These are phyloP conservation scores for Zygosaccharomyces rouxii DNA, from an alignment of 805 yeast species.

Conservation along the genomic window DNA sequence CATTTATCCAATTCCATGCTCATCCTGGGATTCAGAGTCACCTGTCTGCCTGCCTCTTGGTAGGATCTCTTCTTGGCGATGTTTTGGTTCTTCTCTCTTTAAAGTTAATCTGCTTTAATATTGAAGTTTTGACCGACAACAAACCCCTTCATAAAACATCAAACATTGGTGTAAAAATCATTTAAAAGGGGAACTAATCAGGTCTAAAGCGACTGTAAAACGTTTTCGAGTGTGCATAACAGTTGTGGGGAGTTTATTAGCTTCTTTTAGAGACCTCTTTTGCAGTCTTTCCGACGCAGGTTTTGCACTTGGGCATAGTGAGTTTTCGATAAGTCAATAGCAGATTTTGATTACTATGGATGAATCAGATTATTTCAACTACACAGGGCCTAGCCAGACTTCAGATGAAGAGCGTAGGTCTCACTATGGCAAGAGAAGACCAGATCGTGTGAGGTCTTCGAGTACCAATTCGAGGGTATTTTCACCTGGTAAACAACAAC, in stretches of 20 bases:
- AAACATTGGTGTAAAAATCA: neutral
- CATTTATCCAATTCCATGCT: constrained; percentile 61
- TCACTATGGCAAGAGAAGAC: constrained; percentile 8
- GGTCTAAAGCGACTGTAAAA: neutral
- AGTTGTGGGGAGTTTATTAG: neutral
- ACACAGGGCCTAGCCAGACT: constrained; percentile 1
- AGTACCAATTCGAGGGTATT: constrained; percentile 11
- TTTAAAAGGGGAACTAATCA: neutral
- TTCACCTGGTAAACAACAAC: constrained; percentile 6
- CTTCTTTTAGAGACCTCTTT: neutral
- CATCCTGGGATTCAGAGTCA: neutral
- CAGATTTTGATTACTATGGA: constrained; percentile 5
- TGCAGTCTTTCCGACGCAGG: neutral
- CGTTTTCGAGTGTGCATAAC: neutral
- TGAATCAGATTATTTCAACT: constrained; percentile 16
- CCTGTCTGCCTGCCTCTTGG: neutral
- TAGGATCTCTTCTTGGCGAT: neutral
- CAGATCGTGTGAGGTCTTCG: constrained; percentile 12
- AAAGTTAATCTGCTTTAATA: neutral
- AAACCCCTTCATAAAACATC: constrained; percentile 5
- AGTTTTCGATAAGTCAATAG: neutral
- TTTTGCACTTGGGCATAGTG: neutral
- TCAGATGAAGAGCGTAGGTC: constrained; percentile 8
- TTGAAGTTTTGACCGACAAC: constrained; percentile 4
- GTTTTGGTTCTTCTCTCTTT: neutral